Evolutionary conservation across 2,329 filamentous ascomycete genomes (phyloP), one percentile per base, ranked within the genome.

Genomic region (Alternaria rosae): DNA sequence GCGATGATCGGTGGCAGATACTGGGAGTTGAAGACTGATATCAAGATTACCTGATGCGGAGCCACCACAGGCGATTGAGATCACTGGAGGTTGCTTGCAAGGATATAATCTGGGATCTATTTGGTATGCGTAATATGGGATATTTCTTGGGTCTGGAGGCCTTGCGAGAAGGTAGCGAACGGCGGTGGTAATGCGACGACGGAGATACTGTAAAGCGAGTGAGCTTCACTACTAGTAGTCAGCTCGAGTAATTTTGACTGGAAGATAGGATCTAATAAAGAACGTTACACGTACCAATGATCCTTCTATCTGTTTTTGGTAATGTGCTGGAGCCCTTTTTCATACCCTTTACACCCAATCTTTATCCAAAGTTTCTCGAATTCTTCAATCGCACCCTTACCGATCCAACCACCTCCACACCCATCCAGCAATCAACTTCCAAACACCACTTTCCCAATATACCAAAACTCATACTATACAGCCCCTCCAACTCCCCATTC

Each of bases 11-110:
- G 9, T 3, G 53, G 53, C 0, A 61, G 17, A 20, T 70, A 55
- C 11, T 70, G 70, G 69, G 42, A 61, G 23, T 10, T 50, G 11
- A 68, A 63, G 59, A 32, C 38, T 1, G 61, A 59, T n/a, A 38
- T 67, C 11, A 67, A 61, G 25, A 53, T 35, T 5, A 61, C 45
- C 15, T 68, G 35, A 64, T 12, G n/a, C 10, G 6, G 17, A 3
- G 28, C 2, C 7, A 3, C 8, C 11, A 20, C 30, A 1, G 6
- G 6, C 10, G 17, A 12, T 6, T 9, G 38, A 12, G 7, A 26
- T 25, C 7, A 4, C 8, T 21, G 10, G 20, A 20, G 15, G 11
- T 50, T 25, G 12, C 3, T 50, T 50, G 11, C 7, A 20, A 32
- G 12, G 8, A 23, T 50, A 23, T 35, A n/a, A n/a, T 11, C 2